Evolutionary conservation across 495 filamentous ascomycete species (phyloP).

Genomic region (Aspergillus wentii): DNA sequence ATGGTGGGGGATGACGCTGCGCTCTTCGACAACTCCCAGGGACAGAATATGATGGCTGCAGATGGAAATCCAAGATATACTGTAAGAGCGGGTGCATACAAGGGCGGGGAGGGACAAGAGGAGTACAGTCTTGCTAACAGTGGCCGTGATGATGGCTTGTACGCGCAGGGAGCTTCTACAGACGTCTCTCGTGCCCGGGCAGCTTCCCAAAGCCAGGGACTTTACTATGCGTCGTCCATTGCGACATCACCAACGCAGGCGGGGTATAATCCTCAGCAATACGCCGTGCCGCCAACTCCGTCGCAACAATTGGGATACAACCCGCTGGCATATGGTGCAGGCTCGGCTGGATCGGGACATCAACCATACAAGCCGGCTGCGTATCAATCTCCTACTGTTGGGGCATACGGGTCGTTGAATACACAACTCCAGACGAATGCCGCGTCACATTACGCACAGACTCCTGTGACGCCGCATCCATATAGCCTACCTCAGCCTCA

Average conservation of each 20-base stretch:
- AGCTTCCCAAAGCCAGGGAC: constrained; percentile 53
- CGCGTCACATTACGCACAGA: constrained; percentile 25
- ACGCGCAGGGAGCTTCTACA: constrained; percentile 34
- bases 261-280: constrained; percentile 82
- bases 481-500: constrained; percentile 30
- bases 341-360: constrained; percentile 33
- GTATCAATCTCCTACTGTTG: constrained; percentile 42
- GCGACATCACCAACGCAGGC: constrained; percentile 45
- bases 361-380: constrained; percentile 73
- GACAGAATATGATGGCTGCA: constrained; percentile 25
- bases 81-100: constrained; percentile 9
- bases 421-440: constrained; percentile 28
- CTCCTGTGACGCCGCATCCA: constrained; percentile 29
- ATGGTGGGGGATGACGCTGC: constrained; percentile 71
- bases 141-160: constrained; percentile 30
- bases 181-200: constrained; percentile 42
- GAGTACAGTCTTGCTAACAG: constrained; percentile 20
- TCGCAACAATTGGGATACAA: constrained; percentile 39
- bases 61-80: constrained; percentile 23
- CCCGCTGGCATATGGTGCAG: constrained; percentile 40
- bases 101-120: constrained; percentile 10
- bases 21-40: constrained; percentile 36
- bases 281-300: constrained; percentile 58
- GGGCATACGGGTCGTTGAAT: constrained; percentile 21
- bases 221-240: constrained; percentile 44